Conservation (phyloP, 768 basidiomycete genomes). For the Boletus reticulatus region DNA sequence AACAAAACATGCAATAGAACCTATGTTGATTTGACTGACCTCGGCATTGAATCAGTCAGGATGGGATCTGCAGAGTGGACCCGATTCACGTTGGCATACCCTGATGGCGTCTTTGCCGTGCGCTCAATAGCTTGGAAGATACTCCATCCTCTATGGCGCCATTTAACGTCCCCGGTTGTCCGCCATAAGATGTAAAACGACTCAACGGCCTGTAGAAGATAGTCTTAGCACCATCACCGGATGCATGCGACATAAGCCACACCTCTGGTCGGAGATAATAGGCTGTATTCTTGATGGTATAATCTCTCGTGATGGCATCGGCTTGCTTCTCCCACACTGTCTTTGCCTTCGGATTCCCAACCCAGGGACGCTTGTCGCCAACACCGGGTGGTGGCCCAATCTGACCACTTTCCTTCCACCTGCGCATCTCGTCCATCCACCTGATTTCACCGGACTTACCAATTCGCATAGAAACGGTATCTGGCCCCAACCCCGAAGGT, state of each 20-base stretch:
- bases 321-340: slow-evolving; percentile 18
- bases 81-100: slow-evolving; percentile 57
- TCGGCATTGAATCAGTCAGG: slow-evolving; percentile 66
- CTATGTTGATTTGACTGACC: slow-evolving; percentile 41
- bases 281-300: slow-evolving; percentile 39
- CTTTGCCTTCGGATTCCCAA: slow-evolving; percentile 21
- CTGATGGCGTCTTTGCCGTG: slow-evolving; percentile 53
- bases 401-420: slow-evolving; percentile 48
- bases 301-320: slow-evolving; percentile 46
- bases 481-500: slow-evolving; percentile 65
- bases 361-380: slow-evolving; percentile 34
- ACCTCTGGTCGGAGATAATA: slow-evolving; percentile 77
- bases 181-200: slow-evolving; percentile 72
- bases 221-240: background rate
- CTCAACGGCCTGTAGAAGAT: slow-evolving; percentile 57
- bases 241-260: slow-evolving; percentile 10
- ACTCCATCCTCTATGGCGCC: slow-evolving; percentile 70
- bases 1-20: background rate
- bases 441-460: slow-evolving; percentile 21
- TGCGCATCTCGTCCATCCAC: slow-evolving; percentile 36
- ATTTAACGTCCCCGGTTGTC: slow-evolving; percentile 61
- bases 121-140: slow-evolving; percentile 67
- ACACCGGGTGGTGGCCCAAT: slow-evolving; percentile 54
- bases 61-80: slow-evolving; percentile 44
- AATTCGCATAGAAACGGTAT: slow-evolving; percentile 42